These are phyloP conservation scores for Poterioochromonas sp. DNA, from an alignment of 352 stramenopile genomes.

Conservation along the genomic window DNA sequence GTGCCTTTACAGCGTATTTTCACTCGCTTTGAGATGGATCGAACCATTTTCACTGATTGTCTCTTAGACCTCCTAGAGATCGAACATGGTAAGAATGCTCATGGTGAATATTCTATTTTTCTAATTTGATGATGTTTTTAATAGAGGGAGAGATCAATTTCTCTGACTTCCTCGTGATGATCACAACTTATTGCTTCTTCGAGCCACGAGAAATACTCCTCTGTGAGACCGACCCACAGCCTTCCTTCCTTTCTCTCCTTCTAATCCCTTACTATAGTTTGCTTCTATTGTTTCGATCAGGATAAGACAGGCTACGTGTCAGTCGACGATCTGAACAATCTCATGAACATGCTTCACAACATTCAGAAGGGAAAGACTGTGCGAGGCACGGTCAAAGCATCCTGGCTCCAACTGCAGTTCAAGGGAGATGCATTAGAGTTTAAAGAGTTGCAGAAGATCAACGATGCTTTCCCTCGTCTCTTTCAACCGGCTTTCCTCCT, in stretches of 20 bases:
- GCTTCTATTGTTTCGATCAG: slow-evolving; percentile 9
- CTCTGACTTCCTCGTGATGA: not conserved
- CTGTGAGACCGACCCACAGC: not conserved
- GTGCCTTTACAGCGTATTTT: not conserved
- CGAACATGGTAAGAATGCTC: not conserved
- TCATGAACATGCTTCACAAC: slow-evolving; percentile 4
- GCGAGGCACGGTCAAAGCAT: not conserved
- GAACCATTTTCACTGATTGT: slow-evolving; percentile 9
- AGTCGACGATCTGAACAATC: not conserved
- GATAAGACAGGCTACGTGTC: not conserved
- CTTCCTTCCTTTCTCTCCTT: not conserved
- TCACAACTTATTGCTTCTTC: slow-evolving; percentile 1
- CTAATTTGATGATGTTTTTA: too few relatives aligned
- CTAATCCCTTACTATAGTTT: not conserved
- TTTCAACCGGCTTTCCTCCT: not conserved
- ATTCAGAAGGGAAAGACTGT: not conserved
- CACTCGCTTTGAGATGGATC: not conserved
- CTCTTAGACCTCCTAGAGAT: not conserved
- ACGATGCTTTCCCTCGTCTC: not conserved
- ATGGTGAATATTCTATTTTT: too few relatives aligned
- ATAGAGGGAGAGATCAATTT: slow-evolving; percentile 22
- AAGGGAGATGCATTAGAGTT: not conserved
- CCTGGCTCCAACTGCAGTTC: not conserved
- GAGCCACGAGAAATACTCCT: not conserved
- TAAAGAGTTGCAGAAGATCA: not conserved